Conservation (phyloP, 2,329 filamentous ascomycete species). For the Apiospora marii region DNA sequence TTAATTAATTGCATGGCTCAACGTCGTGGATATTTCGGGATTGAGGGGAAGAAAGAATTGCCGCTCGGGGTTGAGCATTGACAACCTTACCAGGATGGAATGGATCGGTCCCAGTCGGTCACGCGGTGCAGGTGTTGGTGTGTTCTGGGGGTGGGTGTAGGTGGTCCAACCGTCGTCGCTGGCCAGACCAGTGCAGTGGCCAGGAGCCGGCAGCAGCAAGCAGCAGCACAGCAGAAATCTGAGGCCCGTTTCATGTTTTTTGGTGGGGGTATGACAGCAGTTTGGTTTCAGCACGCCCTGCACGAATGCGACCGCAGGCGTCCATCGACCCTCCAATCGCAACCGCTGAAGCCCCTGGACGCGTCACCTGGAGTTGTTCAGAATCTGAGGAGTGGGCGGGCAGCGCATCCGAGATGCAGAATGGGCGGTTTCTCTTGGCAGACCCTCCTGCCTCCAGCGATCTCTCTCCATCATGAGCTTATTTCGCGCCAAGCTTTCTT, state of each 20-base stretch:
- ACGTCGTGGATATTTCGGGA: background rate
- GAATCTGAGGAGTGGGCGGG: background rate
- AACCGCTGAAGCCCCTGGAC: conserved; percentile 3
- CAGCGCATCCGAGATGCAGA: background rate
- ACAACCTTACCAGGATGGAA: background rate
- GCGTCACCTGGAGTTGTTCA: background rate
- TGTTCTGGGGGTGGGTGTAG: background rate
- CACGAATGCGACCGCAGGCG: background rate
- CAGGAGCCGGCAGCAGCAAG: background rate
- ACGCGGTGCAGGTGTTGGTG: too few species aligned
- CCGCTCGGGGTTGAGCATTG: background rate
- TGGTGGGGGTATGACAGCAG: conserved; percentile 4
- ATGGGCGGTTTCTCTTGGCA: background rate
- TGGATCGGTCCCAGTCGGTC: background rate
- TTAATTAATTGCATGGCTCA: background rate
- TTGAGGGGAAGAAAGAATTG: background rate
- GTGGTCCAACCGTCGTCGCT: background rate
- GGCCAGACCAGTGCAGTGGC: background rate
- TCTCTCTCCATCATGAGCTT: conserved; percentile 12
- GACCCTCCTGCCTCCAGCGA: background rate
- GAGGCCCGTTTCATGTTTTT: conserved; percentile 16
- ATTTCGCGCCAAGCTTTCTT: conserved; percentile 19
- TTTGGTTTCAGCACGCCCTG: conserved; percentile 14
- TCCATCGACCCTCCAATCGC: conserved; percentile 4
- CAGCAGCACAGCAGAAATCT: background rate